A percentile compares a stretch with the other conserved stretches of the same genome.
Evolutionary conservation across 495 filamentous ascomycete genomes (phyloP).

Genomic region (Ascobolus immersus): DNA sequence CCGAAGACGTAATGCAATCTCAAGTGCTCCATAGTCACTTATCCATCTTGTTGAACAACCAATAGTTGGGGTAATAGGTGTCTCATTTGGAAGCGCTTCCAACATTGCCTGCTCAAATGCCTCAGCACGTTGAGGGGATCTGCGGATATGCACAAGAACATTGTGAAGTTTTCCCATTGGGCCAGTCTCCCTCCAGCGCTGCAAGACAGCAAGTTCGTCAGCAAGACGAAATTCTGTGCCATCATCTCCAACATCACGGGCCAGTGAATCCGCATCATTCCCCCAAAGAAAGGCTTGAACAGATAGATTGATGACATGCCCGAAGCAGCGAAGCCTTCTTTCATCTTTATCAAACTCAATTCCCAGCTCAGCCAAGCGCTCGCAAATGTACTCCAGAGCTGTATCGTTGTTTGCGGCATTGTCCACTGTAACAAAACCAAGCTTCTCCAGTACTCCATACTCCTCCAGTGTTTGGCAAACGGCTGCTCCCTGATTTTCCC

Average conservation of each 20-base stretch:
- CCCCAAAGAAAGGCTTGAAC: slow-evolving; percentile 7
- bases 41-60: slow-evolving; percentile 4
- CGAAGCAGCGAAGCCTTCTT: slow-evolving; percentile 1
- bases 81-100: background rate
- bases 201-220: background rate
- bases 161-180: slow-evolving; percentile 8
- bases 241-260: background rate
- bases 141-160: slow-evolving; percentile 3
- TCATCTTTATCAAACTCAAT: slow-evolving; percentile 4
- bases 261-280: background rate
- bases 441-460: slow-evolving; percentile 4
- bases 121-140: slow-evolving; percentile 1
- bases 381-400: background rate
- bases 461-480: slow-evolving; percentile 4
- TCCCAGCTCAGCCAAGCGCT: background rate
- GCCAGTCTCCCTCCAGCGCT: slow-evolving; percentile 4
- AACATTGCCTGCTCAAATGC: slow-evolving; percentile 1
- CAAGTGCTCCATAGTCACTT: slow-evolving; percentile 4
- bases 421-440: slow-evolving; percentile 8
- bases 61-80: background rate
- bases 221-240: background rate
- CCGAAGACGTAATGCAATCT: slow-evolving; percentile 1
- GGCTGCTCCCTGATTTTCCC: slow-evolving; percentile 2
- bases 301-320: slow-evolving; percentile 6
- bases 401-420: slow-evolving; percentile 9